Percentiles rank a stretch among this genome's conserved stretches.
phyloP scores from a whole-genome alignment of 176 grass and related monocot genomes.

The Triticum urartu region DNA sequence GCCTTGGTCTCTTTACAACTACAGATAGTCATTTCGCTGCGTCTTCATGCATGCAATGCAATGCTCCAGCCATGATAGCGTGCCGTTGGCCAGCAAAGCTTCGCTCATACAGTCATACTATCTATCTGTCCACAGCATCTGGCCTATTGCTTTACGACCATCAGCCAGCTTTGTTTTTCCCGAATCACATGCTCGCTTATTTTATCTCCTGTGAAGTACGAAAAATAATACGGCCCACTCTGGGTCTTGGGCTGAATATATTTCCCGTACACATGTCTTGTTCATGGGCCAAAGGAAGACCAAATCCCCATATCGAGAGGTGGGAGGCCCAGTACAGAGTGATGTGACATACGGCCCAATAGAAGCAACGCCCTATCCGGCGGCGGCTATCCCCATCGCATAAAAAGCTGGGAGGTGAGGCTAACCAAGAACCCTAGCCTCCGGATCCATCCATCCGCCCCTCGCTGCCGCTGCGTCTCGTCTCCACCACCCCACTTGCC shows the following conservation, averaged over 20 bases:
- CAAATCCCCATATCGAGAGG: neutral
- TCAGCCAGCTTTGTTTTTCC: neutral
- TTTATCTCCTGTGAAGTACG: neutral
- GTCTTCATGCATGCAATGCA: neutral
- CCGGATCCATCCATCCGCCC: neutral
- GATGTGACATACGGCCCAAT: slow-evolving; percentile 11
- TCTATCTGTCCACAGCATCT: neutral
- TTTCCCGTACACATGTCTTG: neutral
- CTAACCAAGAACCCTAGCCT: slow-evolving; percentile 4
- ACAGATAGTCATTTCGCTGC: neutral
- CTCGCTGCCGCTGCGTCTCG: neutral
- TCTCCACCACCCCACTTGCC: neutral
- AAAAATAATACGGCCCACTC: neutral
- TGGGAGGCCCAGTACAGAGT: neutral
- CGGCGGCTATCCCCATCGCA: slow-evolving; percentile 17
- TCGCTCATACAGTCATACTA: too few relatives aligned
- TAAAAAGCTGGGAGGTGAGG: slow-evolving; percentile 18
- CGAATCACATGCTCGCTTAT: neutral
- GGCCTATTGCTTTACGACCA: neutral
- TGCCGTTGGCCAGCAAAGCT: neutral
- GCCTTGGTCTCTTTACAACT: neutral
- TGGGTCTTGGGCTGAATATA: neutral
- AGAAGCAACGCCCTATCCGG: neutral
- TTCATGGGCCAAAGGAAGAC: neutral
- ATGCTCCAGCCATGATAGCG: neutral